Conservation (phyloP, 306 rosid species). For the Delonix regia region DNA sequence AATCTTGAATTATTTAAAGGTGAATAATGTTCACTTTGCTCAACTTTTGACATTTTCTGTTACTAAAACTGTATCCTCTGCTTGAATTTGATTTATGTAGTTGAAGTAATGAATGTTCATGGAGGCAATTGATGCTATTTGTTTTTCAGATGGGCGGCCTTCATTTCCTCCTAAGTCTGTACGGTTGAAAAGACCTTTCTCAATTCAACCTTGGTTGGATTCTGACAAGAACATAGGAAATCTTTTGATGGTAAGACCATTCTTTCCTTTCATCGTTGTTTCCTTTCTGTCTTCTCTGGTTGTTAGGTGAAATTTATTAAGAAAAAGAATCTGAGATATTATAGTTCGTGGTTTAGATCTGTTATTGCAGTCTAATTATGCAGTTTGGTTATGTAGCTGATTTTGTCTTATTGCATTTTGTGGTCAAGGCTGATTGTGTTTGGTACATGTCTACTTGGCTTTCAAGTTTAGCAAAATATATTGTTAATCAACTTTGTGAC, state of each 20-base stretch:
- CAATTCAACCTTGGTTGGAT: conserved; percentile 72
- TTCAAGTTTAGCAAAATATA: neutral
- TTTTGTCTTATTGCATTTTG: conserved; percentile 21
- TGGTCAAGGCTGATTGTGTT: neutral
- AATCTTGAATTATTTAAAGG: conserved; percentile 68
- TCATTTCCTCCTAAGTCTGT: conserved; percentile 65
- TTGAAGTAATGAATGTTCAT: conserved; percentile 17
- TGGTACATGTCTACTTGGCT: neutral
- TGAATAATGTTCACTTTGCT: conserved; percentile 29
- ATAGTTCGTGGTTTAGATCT: conserved; percentile 19
- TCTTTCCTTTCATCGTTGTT: conserved; percentile 18
- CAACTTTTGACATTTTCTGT: neutral
- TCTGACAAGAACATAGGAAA: conserved; percentile 70
- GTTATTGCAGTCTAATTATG: neutral
- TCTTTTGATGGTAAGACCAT: conserved; percentile 72
- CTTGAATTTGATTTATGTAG: neutral
- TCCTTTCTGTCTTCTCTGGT: conserved; percentile 15
- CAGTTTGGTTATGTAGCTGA: conserved; percentile 19
- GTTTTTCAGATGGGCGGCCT: conserved; percentile 53
- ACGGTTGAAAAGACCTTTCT: conserved; percentile 64
- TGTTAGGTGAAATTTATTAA: conserved; percentile 20
- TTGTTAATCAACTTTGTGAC: conserved; percentile 16
- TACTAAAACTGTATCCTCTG: neutral
- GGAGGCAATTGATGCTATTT: conserved; percentile 28
- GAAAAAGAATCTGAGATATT: conserved; percentile 15